These are phyloP conservation scores for Dictyostelium citrinum DNA, from an alignment of 78 protist species.

Conservation along the genomic window DNA sequence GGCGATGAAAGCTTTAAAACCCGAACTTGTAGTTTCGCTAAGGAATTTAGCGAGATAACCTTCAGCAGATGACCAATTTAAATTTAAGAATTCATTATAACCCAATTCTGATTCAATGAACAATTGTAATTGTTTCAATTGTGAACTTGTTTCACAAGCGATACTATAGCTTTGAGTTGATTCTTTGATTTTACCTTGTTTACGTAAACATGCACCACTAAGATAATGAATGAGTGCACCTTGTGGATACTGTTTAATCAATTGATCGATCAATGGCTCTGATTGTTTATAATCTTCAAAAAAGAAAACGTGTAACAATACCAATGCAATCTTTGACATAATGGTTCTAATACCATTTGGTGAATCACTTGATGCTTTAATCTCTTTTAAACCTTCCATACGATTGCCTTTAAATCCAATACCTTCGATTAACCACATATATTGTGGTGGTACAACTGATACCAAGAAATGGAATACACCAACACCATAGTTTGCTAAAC, in stretches of 20 bases:
- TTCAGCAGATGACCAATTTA: conserved; percentile 42
- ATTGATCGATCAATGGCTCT: not conserved
- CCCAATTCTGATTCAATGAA: conserved; percentile 73
- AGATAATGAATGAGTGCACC: conserved; percentile 62
- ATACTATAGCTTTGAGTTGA: conserved; percentile 7
- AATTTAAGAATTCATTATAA: conserved; percentile 64
- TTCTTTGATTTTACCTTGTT: conserved; percentile 41
- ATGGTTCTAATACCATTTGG: conserved; percentile 39
- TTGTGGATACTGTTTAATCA: conserved; percentile 9
- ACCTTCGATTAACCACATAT: conserved; percentile 67
- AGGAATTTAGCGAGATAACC: conserved; percentile 35
- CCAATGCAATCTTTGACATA: conserved; percentile 25
- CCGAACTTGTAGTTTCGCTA: conserved; percentile 31
- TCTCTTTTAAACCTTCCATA: conserved; percentile 67
- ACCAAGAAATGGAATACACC: conserved; percentile 63
- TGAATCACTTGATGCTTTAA: not conserved
- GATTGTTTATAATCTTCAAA: conserved; percentile 58
- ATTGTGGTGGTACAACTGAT: conserved; percentile 68
- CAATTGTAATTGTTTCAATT: conserved; percentile 60
- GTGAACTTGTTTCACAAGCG: conserved; percentile 21
- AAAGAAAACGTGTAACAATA: conserved; percentile 48
- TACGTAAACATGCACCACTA: conserved; percentile 59
- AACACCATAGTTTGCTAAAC: conserved; percentile 44
- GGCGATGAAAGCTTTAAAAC: conserved; percentile 63
- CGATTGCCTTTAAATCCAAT: conserved; percentile 64